These are phyloP conservation scores for Fusarium poae DNA, from an alignment of 2,329 filamentous ascomycete genomes.

Conservation along the genomic window DNA sequence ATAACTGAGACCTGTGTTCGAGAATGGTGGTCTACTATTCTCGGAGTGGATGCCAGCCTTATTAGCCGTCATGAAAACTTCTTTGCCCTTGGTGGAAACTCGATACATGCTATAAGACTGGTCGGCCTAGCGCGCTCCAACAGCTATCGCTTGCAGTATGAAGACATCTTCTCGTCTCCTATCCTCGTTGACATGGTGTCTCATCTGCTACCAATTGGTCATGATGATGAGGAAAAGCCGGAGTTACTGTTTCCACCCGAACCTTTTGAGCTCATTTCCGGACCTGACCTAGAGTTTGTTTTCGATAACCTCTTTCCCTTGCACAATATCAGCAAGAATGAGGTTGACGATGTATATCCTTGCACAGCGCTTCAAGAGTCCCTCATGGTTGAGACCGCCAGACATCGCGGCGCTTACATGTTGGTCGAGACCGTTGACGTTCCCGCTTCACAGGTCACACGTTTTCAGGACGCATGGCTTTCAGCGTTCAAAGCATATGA, in stretches of 20 bases:
- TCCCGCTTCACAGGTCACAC: neutral
- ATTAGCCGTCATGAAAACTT: neutral
- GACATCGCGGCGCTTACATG: neutral
- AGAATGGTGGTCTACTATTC: neutral
- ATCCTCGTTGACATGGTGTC: neutral
- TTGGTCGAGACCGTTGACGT: neutral
- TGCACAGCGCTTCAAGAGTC: neutral
- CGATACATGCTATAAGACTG: neutral
- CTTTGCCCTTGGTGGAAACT: constrained; percentile 1
- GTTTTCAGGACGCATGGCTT: neutral
- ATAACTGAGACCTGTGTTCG: neutral
- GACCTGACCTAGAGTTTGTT: neutral
- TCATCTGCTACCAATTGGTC: neutral
- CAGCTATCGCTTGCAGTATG: neutral
- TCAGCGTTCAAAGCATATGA: neutral
- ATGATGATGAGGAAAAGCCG: neutral
- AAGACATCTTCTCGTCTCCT: neutral
- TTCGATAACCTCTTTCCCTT: neutral
- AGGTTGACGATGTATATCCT: neutral
- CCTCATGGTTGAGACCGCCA: neutral
- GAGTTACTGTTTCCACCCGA: neutral
- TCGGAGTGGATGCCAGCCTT: neutral
- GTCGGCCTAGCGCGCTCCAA: neutral
- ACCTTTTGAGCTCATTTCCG: neutral
- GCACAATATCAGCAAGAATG: neutral